Evolutionary conservation across 2,329 filamentous ascomycete genomes (phyloP).

Genomic region (Exophiala xenobiotica): DNA sequence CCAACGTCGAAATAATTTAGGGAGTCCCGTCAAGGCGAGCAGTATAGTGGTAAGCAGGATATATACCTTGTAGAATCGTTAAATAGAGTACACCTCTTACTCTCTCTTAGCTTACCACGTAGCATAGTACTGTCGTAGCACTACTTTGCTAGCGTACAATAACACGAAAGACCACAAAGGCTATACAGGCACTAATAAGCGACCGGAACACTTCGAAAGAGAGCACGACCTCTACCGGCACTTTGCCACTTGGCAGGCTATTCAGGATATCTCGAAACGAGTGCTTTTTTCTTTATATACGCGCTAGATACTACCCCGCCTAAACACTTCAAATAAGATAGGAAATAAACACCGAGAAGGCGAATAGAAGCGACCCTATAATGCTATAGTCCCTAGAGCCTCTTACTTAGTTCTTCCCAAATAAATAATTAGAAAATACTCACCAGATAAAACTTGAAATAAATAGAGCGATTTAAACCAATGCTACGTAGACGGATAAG

Average conservation of each 20-base stretch:
- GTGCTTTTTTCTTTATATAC: not conserved
- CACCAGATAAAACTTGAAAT: not conserved
- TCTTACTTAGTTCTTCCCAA: not conserved
- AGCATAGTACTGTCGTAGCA: too few relatives aligned
- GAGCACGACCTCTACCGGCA: too few relatives aligned
- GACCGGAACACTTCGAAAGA: too few relatives aligned
- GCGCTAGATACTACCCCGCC: not conserved
- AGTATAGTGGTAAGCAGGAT: too few relatives aligned
- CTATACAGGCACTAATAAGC: too few relatives aligned
- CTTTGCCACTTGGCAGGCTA: not conserved
- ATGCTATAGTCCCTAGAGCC: not conserved
- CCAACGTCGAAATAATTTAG: too few relatives aligned
- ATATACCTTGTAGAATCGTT: too few relatives aligned
- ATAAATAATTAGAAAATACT: not conserved
- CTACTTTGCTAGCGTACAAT: too few relatives aligned
- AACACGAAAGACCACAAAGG: too few relatives aligned
- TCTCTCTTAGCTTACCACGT: too few relatives aligned
- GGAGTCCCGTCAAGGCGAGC: too few relatives aligned
- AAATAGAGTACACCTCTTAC: too few relatives aligned
- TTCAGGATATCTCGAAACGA: not conserved
- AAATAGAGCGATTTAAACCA: not conserved
- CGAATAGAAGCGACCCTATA: not conserved
- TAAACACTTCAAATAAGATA: not conserved
- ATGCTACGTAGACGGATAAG: not conserved
- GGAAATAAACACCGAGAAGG: not conserved